Evolutionary conservation across 73 alveolate species (phyloP).

Genomic region (Paramecium tetraurelia): DNA sequence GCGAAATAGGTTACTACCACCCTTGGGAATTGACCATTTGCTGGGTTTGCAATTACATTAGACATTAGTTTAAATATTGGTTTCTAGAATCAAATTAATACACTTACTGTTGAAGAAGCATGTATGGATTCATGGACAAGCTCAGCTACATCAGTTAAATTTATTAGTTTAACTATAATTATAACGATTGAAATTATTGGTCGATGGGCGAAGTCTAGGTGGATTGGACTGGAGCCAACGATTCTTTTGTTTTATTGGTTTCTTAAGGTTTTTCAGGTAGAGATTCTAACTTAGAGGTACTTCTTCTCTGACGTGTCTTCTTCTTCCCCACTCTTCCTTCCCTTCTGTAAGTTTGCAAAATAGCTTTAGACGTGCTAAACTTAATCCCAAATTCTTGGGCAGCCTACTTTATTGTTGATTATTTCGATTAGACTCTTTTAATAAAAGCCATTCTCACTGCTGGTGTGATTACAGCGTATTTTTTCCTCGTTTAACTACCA

Average conservation of each 20-base stretch:
- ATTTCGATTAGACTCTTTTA: constrained; percentile 40
- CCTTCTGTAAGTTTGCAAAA: constrained; percentile 52
- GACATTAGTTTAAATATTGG: neutral
- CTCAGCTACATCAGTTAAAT: neutral
- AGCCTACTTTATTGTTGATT: constrained; percentile 57
- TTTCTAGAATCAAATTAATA: neutral
- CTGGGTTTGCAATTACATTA: neutral
- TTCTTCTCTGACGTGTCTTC: constrained; percentile 53
- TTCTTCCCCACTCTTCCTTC: constrained; percentile 65
- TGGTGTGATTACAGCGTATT: constrained; percentile 48
- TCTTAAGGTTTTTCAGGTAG: neutral
- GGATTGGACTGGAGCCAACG: neutral
- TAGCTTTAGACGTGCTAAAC: constrained; percentile 63
- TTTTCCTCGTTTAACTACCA: constrained; percentile 30
- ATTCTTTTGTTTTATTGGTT: neutral
- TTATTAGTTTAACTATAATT: neutral
- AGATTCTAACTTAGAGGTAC: neutral
- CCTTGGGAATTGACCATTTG: neutral
- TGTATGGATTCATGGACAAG: neutral
- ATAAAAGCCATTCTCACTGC: constrained; percentile 53
- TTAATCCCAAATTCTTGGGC: constrained; percentile 61
- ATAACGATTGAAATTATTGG: neutral
- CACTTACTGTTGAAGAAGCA: neutral
- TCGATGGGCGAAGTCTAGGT: neutral
- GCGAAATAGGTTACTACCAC: neutral